A percentile compares a stretch with the other conserved stretches of the same genome.
These are phyloP conservation scores for Crithidia brevicula DNA, from an alignment of 208 protist genomes.

Conservation along the genomic window DNA sequence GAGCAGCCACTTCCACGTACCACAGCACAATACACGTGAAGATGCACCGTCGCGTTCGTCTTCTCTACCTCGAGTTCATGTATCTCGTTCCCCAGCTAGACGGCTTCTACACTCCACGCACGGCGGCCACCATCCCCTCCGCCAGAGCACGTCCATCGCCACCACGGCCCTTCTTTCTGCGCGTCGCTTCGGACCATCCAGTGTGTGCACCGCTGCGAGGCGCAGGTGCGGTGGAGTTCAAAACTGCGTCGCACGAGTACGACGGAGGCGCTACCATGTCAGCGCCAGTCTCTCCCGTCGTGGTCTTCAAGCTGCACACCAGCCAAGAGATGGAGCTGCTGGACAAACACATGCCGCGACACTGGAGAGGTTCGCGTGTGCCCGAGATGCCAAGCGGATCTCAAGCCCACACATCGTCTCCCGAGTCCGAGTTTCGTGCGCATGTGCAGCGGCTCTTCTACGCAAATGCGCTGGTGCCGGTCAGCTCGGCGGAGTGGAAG, in stretches of 20 bases:
- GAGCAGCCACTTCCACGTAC: too few relatives aligned
- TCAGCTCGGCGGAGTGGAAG: slow-evolving; percentile 53
- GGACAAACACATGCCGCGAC: slow-evolving; percentile 8
- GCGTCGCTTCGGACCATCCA: slow-evolving; percentile 15
- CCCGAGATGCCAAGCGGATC: not conserved
- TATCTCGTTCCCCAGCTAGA: slow-evolving; percentile 48
- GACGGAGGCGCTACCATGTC: not conserved
- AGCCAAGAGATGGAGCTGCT: slow-evolving; percentile 3
- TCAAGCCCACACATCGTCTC: not conserved
- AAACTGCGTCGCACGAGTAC: not conserved
- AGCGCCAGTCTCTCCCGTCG: not conserved
- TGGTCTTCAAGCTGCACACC: slow-evolving; percentile 20
- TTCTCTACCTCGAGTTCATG: slow-evolving; percentile 78
- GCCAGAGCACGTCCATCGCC: not conserved
- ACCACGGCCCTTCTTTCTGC: slow-evolving; percentile 17
- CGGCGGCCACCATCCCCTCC: not conserved
- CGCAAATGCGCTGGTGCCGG: slow-evolving; percentile 35
- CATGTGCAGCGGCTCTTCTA: slow-evolving; percentile 66
- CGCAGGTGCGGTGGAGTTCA: slow-evolving; percentile 1
- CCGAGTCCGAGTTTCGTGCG: slow-evolving; percentile 43
- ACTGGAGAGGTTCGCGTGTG: not conserved
- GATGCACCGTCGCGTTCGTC: slow-evolving; percentile 48
- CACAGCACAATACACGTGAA: not conserved
- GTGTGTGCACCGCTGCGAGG: slow-evolving; percentile 6
- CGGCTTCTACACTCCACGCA: slow-evolving; percentile 21